Base-by-base conservation (phyloP, 2,329 filamentous ascomycete genomes). In the Fusarium aywerte region DNA sequence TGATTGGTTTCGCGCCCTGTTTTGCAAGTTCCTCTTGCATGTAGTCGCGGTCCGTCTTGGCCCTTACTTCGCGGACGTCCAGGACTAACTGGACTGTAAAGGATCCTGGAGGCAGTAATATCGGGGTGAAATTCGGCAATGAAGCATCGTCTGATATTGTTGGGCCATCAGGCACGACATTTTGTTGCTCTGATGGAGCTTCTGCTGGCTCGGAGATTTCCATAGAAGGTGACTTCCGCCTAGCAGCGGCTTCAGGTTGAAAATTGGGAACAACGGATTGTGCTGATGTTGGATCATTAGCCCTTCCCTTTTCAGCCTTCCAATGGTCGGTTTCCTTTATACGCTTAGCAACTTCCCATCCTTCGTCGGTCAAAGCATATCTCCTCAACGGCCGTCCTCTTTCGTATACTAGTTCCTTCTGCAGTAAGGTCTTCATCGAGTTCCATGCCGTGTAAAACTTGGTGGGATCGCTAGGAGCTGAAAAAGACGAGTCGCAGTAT, bases 361-460 rank as follows among this genome's bases (percentile, higher is more conserved):
- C 92, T 61, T 92, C 90, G 31, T 94, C 91, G 0, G 91, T 92
- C 33, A 96, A 79, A 3, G 83, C 82, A 73, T 93, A 96, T 67
- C 85, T 87, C 61, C 88, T 85, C 18, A 88, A 77, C 0, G 91
- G 91, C 16, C 90, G 83, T 0, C 91, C 90, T 52, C 87, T 87
- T 68, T 91, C 89, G 57, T 88, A 89, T 0, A 94, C 90, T 5
- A 94, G 79, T 58, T 93, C 90, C 74, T 94, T 93, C 53, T 88
- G 83, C 7, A 89, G 69, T 31, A 96, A 79, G 0, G 90, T 92
- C 74, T 92, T 92, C 85, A 95, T 93, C 2, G 91, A 93, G 72
- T 87, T 90, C 92, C 92, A 96, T 0, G 92, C 92, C 0, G 92
- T 95, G 70, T 92, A 92, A 71, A 87, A 91, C 57, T 89, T 90